Conservation (phyloP, 1,139 yeast genomes). For the Torulaspora pretoriensis region DNA sequence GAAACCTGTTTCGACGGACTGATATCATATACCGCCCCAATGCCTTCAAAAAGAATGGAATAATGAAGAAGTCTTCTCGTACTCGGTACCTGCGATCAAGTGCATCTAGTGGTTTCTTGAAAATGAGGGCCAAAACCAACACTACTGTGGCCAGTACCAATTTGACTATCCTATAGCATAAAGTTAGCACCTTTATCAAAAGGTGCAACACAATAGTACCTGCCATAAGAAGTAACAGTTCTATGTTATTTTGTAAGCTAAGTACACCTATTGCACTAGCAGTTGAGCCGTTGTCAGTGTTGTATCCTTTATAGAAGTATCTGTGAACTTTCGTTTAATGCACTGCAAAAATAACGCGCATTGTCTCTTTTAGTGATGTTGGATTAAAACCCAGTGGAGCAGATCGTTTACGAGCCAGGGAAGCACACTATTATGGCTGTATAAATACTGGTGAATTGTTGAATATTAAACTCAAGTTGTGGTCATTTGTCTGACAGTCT, state of each 20-base stretch:
- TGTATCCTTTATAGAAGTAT: not conserved
- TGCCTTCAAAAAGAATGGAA: slow-evolving; percentile 42
- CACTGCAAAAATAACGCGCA: slow-evolving; percentile 8
- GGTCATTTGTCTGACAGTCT: too few species aligned
- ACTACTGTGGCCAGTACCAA: slow-evolving; percentile 21
- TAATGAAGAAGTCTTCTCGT: slow-evolving; percentile 50
- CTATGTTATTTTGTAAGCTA: not conserved
- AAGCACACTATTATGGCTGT: not conserved
- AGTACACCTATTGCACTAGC: not conserved
- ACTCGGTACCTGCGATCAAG: slow-evolving; percentile 53
- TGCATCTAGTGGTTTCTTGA: slow-evolving; percentile 22
- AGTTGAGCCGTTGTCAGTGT: not conserved
- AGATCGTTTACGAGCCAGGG: slow-evolving; percentile 2
- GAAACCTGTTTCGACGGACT: slow-evolving; percentile 46
- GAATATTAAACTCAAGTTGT: not conserved
- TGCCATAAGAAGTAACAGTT: slow-evolving; percentile 6
- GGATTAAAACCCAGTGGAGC: not conserved
- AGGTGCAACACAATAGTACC: slow-evolving; percentile 13
- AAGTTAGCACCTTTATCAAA: slow-evolving; percentile 17
- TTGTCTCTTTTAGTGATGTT: not conserved
- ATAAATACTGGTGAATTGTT: slow-evolving; percentile 2
- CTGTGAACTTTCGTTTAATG: slow-evolving; percentile 3
- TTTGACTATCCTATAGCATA: slow-evolving; percentile 19
- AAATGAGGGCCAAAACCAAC: slow-evolving; percentile 14
- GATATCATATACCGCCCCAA: slow-evolving; percentile 45